A percentile compares a stretch with the other conserved stretches of the same genome.
phyloP scores from a whole-genome alignment of 768 basidiomycete genomes.

The Sporobolomyces phaffii region DNA sequence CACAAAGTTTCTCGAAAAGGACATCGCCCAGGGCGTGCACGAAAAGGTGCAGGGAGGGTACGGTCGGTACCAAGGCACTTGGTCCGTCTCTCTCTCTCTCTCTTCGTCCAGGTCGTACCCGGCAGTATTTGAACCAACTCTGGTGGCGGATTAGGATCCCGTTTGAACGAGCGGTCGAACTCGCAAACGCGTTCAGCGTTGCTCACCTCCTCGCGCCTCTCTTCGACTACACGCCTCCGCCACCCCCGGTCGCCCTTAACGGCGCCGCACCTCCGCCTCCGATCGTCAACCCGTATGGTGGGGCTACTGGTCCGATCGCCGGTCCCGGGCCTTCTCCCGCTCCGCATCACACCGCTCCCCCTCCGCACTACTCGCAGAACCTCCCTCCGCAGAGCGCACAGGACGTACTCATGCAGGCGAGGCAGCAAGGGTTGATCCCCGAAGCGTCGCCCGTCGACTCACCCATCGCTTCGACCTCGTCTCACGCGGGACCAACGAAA shows the following conservation, averaged over 20 bases:
- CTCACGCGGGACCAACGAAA: conserved; percentile 25
- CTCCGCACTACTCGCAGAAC: not conserved
- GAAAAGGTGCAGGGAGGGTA: conserved; percentile 99
- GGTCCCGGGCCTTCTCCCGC: conserved; percentile 3
- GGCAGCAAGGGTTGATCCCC: conserved; percentile 30
- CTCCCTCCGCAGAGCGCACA: conserved; percentile 13
- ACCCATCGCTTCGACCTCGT: not conserved
- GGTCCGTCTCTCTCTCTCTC: conserved; percentile 60
- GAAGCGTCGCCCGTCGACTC: not conserved
- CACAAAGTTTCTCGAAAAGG: conserved; percentile 89
- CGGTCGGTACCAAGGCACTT: conserved; percentile 98
- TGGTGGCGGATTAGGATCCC: conserved; percentile 95
- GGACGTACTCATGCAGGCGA: conserved; percentile 28
- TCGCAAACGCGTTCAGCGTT: conserved; percentile 87
- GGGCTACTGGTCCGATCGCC: not conserved
- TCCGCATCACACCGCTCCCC: not conserved
- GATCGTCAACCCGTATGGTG: conserved; percentile 22
- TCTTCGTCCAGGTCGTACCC: no score
- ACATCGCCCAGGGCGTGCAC: conserved; percentile 63
- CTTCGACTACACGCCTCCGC: conserved; percentile 57
- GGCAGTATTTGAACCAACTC: no score
- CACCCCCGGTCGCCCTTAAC: conserved; percentile 24
- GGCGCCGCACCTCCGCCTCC: conserved; percentile 13
- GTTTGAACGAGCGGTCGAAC: conserved; percentile 83
- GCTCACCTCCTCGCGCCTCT: conserved; percentile 77